Percentiles rank a stretch among this genome's conserved stretches.
These are phyloP conservation scores for Tothia fuscella DNA, from an alignment of 2,329 filamentous ascomycete species.

Conservation along the genomic window DNA sequence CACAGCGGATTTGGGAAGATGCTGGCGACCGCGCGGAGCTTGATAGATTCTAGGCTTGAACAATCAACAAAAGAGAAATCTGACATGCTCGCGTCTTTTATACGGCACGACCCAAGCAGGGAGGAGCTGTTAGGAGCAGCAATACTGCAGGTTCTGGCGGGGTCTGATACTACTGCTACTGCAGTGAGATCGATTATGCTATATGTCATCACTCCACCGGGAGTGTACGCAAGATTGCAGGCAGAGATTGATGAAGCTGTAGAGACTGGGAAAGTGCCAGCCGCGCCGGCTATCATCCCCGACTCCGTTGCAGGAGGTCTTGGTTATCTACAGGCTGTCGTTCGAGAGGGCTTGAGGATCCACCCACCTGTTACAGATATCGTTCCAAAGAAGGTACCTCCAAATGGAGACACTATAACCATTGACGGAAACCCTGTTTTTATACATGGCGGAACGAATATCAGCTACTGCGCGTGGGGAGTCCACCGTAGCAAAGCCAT, in stretches of 20 bases:
- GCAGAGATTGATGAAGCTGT: conserved; percentile 34
- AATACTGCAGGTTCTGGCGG: conserved; percentile 38
- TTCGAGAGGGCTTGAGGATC: conserved; percentile 40
- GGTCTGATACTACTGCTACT: conserved; percentile 46
- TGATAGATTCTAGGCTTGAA: conserved; percentile 27
- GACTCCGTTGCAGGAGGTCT: conserved; percentile 26
- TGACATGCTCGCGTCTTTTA: not conserved
- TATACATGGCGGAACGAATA: conserved; percentile 7
- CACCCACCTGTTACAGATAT: conserved; percentile 38
- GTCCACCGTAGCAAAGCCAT: conserved; percentile 1
- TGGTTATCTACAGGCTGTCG: conserved; percentile 41
- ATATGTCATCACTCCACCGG: conserved; percentile 38
- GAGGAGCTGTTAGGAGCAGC: conserved; percentile 29
- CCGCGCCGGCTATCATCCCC: conserved; percentile 22
- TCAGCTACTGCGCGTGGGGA: conserved; percentile 28
- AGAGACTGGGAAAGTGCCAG: conserved; percentile 22
- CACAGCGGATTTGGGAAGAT: no score
- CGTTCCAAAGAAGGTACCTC: conserved; percentile 28
- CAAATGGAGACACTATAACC: conserved; percentile 9
- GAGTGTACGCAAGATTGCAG: conserved; percentile 34
- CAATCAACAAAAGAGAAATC: not conserved
- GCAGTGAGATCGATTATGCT: conserved; percentile 42
- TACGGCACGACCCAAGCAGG: not conserved
- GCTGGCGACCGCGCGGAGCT: no score
- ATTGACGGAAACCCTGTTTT: conserved; percentile 5